Percentiles rank a stretch among this genome's conserved stretches.
Conservation (phyloP, 208 protist genomes). For the Crithidia mellificae region DNA sequence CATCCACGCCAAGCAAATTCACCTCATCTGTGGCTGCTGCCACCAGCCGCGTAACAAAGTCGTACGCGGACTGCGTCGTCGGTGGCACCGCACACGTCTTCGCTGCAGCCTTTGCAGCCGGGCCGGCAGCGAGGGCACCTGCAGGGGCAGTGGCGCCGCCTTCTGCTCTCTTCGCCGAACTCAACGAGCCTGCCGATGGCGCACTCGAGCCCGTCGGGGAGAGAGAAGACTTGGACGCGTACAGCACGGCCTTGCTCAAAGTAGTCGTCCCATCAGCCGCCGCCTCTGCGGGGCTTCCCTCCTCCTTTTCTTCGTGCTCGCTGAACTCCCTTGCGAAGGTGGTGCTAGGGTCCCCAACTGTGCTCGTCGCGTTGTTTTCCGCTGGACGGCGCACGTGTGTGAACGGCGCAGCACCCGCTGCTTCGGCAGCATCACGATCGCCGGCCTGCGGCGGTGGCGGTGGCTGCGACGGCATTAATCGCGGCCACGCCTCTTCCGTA, state of each 20-base stretch:
- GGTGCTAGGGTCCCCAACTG: too few relatives aligned
- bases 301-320: too few relatives aligned
- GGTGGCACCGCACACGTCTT: not conserved
- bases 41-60: conserved; percentile 55
- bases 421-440: not conserved
- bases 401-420: not conserved
- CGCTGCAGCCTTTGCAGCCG: not conserved
- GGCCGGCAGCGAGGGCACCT: too few relatives aligned
- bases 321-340: too few relatives aligned
- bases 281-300: too few relatives aligned
- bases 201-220: not conserved
- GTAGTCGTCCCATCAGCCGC: too few relatives aligned
- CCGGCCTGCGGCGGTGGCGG: not conserved
- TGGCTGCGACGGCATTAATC: not conserved
- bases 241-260: too few relatives aligned
- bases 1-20: conserved; percentile 48
- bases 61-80: conserved; percentile 32
- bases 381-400: too few relatives aligned
- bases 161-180: not conserved
- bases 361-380: too few relatives aligned
- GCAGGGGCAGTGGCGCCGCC: too few relatives aligned
- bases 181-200: not conserved
- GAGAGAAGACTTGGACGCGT: not conserved
- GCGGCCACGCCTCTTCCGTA: conserved; percentile 18
- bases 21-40: conserved; percentile 43